Conservation (phyloP, 495 filamentous ascomycete species). For the Hypomontagnella submonticulosa region DNA sequence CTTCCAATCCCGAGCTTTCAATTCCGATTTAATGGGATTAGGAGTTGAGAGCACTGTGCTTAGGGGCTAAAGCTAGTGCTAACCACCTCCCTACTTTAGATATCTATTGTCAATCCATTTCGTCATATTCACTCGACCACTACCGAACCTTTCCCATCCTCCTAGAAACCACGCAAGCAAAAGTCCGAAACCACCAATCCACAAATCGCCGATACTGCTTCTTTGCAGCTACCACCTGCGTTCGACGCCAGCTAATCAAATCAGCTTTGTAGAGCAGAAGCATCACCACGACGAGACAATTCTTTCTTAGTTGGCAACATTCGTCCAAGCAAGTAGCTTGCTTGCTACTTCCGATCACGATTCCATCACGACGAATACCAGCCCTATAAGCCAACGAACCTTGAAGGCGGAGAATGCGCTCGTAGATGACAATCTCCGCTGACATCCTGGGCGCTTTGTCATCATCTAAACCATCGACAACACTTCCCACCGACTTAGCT, state of each 20-base stretch:
- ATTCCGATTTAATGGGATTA: constrained; percentile 19
- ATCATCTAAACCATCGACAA: constrained; percentile 1
- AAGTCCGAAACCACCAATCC: constrained; percentile 12
- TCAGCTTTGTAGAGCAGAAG: constrained; percentile 22
- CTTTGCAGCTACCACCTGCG: not conserved
- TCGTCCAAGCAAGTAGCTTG: too few relatives aligned
- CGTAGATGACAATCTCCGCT: constrained; percentile 10
- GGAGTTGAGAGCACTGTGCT: too few relatives aligned
- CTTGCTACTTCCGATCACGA: not conserved
- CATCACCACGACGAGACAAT: not conserved
- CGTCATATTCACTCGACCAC: constrained; percentile 37
- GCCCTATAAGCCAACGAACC: constrained; percentile 11
- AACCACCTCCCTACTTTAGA: constrained; percentile 39
- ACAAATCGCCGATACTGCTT: constrained; percentile 5
- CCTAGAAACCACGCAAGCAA: constrained; percentile 17
- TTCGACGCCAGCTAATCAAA: not conserved
- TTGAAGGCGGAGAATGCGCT: constrained; percentile 25
- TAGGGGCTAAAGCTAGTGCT: constrained; percentile 32
- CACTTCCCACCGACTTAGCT: not conserved
- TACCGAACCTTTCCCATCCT: constrained; percentile 14
- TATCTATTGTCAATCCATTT: constrained; percentile 40
- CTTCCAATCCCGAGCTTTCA: constrained; percentile 14
- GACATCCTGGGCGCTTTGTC: constrained; percentile 12
- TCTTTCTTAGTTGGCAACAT: not conserved
- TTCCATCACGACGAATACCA: constrained; percentile 7